These are phyloP conservation scores for Onygena corvina DNA, from an alignment of 2,329 filamentous ascomycete genomes.

Conservation along the genomic window DNA sequence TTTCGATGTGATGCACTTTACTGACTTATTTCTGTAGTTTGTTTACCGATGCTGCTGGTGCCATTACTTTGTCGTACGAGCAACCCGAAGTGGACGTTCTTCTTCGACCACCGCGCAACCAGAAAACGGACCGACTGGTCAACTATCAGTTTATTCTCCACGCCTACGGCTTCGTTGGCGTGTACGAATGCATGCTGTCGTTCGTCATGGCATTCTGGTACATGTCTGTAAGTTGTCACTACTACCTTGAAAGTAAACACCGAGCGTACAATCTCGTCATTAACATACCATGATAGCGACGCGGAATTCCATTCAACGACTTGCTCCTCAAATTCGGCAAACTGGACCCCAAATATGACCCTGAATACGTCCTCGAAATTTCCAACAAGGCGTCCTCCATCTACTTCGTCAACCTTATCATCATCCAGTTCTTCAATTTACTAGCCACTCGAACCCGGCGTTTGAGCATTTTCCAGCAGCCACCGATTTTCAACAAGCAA, in stretches of 20 bases:
- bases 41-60: constrained; percentile 64
- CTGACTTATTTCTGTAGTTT: constrained; percentile 30
- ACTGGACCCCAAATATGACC: constrained; percentile 40
- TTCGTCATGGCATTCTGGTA: constrained; percentile 60
- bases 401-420: constrained; percentile 68
- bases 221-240: constrained; percentile 24
- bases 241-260: constrained; percentile 26
- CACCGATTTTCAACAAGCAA: constrained; percentile 51
- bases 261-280: constrained; percentile 27
- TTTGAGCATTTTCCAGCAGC: constrained; percentile 59
- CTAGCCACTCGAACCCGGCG: constrained; percentile 55
- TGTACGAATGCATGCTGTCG: constrained; percentile 48
- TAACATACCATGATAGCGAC: constrained; percentile 22
- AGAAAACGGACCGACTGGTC: constrained; percentile 59
- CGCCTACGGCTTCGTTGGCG: constrained; percentile 58
- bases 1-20: neutral
- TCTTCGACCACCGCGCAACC: constrained; percentile 53
- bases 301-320: constrained; percentile 51
- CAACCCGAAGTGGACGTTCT: constrained; percentile 65
- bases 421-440: constrained; percentile 63
- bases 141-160: constrained; percentile 61
- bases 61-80: constrained; percentile 64
- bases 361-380: constrained; percentile 43
- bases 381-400: constrained; percentile 58
- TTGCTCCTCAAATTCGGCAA: constrained; percentile 58